Conservation (phyloP, 176 grass and related monocot species). For the Oryza officinalis region DNA sequence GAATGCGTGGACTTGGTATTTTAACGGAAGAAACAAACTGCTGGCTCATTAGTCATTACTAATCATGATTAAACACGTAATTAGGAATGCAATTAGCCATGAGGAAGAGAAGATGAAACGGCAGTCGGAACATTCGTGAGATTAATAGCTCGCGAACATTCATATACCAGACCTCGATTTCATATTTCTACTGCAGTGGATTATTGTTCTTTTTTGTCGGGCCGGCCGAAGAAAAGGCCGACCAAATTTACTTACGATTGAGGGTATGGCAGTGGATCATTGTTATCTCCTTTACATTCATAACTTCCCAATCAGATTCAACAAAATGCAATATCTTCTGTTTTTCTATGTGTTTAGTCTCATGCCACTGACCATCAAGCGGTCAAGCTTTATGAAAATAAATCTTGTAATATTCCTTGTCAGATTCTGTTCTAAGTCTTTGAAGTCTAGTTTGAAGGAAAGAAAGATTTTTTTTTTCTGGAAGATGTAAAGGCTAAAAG, state of each 20-base stretch:
- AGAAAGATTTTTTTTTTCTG: neutral
- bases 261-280: neutral
- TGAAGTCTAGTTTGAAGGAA: neutral
- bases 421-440: neutral
- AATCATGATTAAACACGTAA: no score
- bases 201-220: neutral
- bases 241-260: no score
- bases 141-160: no score
- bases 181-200: neutral
- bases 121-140: no score
- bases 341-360: neutral
- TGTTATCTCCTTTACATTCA: neutral
- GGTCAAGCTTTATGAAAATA: neutral
- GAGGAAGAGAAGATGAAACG: no score
- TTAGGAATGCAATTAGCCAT: no score
- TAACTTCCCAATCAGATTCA: neutral
- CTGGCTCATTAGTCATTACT: no score
- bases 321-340: neutral
- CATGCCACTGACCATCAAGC: neutral
- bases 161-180: no score
- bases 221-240: no score
- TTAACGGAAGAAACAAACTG: no score
- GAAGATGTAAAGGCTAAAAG: conserved; percentile 70
- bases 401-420: neutral
- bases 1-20: no score